Evolutionary conservation across 2,329 filamentous ascomycete species (phyloP).

Genomic region (Chaetomiaceae sp.): DNA sequence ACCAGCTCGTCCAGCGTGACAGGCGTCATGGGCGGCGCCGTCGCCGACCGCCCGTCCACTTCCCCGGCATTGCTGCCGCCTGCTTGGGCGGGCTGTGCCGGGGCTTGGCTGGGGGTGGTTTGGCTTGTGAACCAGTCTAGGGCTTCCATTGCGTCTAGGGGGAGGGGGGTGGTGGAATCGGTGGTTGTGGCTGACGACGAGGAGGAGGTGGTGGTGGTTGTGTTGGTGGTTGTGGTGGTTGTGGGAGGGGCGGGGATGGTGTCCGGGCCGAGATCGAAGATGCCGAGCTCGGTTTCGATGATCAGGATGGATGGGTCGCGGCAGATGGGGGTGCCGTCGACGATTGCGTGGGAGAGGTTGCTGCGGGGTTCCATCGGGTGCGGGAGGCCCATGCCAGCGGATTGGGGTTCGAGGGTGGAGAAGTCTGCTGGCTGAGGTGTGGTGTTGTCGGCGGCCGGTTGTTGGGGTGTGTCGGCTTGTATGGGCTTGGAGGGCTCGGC

Average conservation of each 20-base stretch:
- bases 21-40: slow-evolving; percentile 25
- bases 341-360: slow-evolving; percentile 7
- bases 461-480: not conserved
- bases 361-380: not conserved
- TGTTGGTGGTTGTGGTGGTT: too few species aligned
- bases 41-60: not conserved
- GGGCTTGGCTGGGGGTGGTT: not conserved
- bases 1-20: slow-evolving; percentile 32
- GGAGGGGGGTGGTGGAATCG: not conserved
- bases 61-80: not conserved
- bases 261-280: slow-evolving; percentile 1
- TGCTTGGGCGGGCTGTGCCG: not conserved
- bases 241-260: not conserved
- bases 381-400: too few species aligned
- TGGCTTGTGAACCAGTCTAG: not conserved
- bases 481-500: slow-evolving; percentile 16
- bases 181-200: too few species aligned
- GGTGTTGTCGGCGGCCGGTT: not conserved
- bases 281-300: slow-evolving; percentile 12
- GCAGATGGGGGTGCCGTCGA: slow-evolving; percentile 11
- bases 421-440: not conserved
- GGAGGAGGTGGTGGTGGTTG: not conserved
- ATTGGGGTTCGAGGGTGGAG: too few species aligned
- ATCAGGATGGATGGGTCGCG: slow-evolving; percentile 11
- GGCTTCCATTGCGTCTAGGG: not conserved